Conservation (phyloP, 208 protist species). For the Acanthamoeba lenticulata region DNA sequence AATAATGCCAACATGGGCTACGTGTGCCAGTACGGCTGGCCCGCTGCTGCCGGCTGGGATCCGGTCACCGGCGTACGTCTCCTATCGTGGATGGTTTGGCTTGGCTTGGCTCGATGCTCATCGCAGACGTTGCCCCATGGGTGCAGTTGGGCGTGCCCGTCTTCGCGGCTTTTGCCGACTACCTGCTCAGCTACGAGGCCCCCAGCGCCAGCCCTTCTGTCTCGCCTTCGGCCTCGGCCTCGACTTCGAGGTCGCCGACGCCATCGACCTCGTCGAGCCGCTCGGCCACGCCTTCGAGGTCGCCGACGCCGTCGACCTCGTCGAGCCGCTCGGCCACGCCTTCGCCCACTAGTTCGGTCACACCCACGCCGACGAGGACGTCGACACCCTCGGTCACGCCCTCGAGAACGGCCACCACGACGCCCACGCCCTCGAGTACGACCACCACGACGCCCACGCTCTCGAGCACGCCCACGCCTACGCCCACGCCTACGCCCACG, state of each 20-base stretch:
- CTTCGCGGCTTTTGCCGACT: not conserved
- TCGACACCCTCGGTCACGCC: no score
- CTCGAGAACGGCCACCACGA: no score
- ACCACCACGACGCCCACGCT: no score
- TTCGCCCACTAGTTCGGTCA: no score
- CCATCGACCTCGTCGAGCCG: no score
- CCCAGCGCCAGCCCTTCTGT: not conserved
- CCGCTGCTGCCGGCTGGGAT: conserved; percentile 48
- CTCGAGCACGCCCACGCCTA: no score
- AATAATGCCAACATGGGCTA: conserved; percentile 54
- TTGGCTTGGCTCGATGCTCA: not conserved
- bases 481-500: not conserved
- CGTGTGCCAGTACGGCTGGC: conserved; percentile 57
- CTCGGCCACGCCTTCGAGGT: no score
- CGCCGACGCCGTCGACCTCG: no score
- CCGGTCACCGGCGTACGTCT: conserved; percentile 60
- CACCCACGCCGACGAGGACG: not conserved
- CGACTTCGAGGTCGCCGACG: not conserved
- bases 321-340: no score
- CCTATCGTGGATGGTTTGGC: no score
- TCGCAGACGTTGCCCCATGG: no score
- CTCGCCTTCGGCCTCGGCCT: not conserved
- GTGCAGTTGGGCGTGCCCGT: not conserved
- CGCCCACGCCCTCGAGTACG: no score
- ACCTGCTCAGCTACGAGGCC: not conserved